Evolutionary conservation across 2,329 filamentous ascomycete species (phyloP), one percentile per base, ranked within the genome.

Genomic region (Ophiostoma novo-ulmi): DNA sequence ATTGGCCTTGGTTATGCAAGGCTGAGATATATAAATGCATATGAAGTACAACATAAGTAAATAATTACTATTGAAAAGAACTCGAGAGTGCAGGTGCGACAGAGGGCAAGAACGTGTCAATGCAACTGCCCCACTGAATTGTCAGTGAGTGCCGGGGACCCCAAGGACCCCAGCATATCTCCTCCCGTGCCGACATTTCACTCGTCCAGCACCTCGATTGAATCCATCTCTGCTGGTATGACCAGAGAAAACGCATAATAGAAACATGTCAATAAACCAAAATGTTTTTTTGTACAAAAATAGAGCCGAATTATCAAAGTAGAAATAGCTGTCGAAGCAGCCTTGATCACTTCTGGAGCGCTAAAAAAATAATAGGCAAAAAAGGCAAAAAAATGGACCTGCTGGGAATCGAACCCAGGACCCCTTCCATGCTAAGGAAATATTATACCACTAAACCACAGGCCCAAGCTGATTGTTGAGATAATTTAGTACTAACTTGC

Each of bases 361-460:
- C 31, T 31, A 31, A 26, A 55, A 3, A 10, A n/a, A 22, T 8
- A 55, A 22, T 22, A 22, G 4, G 11, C 6, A 20, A 14, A 22
- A 55, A 55, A 10, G n/a, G 22, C 20, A n/a, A 55, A 55, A 55
- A 55, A 55, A 22, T 55, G 48, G 48, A 55, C 48, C 8, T 55
- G 48, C 48, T 22, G 48, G 48, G 48, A 55, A 55, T 55, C 48
- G 48, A 55, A 55, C 48, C 48, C 48, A 22, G 48, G 48, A 55
- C 48, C 48, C 48, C 48, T 55, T 55, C 48, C 48, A 55, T 55
- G 48, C 48, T 55, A 55, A 55, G 48, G 48, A 55, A 55, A 55
- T 55, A 55, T 55, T 55, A 55, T 55, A 55, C 48, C 48, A 55
- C 48, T 55, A 55, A 55, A 55, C 48, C 48, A 55, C 48, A 55